Base-by-base conservation (phyloP, 768 basidiomycete genomes). In the Mycena leptocephala region DNA sequence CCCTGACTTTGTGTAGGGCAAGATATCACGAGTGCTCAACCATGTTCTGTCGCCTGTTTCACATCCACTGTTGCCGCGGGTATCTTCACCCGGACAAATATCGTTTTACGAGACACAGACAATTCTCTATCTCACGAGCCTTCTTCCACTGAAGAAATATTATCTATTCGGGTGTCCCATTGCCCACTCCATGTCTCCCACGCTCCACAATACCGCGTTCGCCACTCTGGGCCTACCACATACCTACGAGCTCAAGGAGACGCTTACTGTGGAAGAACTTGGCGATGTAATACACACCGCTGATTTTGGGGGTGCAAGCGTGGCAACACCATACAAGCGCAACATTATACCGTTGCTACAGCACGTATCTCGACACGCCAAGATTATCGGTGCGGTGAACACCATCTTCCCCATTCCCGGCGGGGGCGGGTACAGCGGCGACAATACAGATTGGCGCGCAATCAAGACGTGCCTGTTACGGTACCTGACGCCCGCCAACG, bases 371-470 rank as follows among this genome's bases (percentile, higher is more conserved):
- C 89, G 89, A 3, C 89, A 93, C 58, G 95, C 94, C 10, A 83
- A 87, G 70, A 84, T 89, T 4, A 94, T 96, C 72, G 95, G 95
- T 1, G 95, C 95, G 0, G 93, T 96, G 77, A 96, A 96, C 83
- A 95, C 94, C 43, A 88, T 96, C 81, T 86, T 93, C 20, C 88
- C 90, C 0, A 80, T 80, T 2, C 81, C 81, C 18, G 89, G 89
- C 2, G 77, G 81, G 9, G 82, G 82, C 4, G 81, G 84, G 20
- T 86, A 95, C n/a, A 85, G 85, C 39, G 95, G 95, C 0, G 94
- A 96, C 81, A 96, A 96, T 82, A 95, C 95, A 0, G 95, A 96
- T 79, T 96, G 95, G 90, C 85, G 92, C 63, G 95, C 93, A 0
- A 95, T 96, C 79, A 87, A 87, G 22, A 87, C 90, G n/a, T 88